phyloP scores from a whole-genome alignment of 441 rosid species.

The Erysimum cheiri region DNA sequence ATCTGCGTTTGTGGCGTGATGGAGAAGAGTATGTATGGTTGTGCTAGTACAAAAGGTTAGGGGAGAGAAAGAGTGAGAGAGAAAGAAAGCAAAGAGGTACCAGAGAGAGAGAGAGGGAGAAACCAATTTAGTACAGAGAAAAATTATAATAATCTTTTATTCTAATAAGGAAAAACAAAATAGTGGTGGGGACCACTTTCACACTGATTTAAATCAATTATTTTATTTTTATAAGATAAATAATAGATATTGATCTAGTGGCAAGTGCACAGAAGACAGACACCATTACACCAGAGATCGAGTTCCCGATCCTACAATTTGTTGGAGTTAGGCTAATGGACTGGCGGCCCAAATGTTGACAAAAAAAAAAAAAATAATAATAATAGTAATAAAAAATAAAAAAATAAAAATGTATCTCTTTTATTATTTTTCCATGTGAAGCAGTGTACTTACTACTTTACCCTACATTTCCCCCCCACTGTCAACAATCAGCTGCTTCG shows the following conservation, averaged over 20 bases:
- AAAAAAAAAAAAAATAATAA: no score
- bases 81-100: neutral
- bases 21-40: slow-evolving; percentile 25
- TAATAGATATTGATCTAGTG: no score
- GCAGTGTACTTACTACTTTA: slow-evolving; percentile 35
- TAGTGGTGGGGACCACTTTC: slow-evolving; percentile 24
- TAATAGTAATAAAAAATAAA: neutral
- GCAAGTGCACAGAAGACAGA: no score
- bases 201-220: slow-evolving; percentile 22
- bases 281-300: no score
- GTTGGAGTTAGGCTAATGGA: no score
- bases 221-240: no score
- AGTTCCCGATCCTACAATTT: no score
- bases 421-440: slow-evolving; percentile 41
- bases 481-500: slow-evolving; percentile 2
- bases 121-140: neutral
- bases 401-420: slow-evolving; percentile 7
- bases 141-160: neutral
- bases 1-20: slow-evolving; percentile 44
- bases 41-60: slow-evolving; percentile 22
- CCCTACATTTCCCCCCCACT: slow-evolving; percentile 1
- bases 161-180: neutral
- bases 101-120: neutral
- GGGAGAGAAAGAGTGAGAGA: slow-evolving; percentile 24
- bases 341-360: no score